A percentile compares a stretch with the other conserved stretches of the same genome.
phyloP scores from a whole-genome alignment of 345 rosid genomes.

The Noccaea caerulescens region DNA sequence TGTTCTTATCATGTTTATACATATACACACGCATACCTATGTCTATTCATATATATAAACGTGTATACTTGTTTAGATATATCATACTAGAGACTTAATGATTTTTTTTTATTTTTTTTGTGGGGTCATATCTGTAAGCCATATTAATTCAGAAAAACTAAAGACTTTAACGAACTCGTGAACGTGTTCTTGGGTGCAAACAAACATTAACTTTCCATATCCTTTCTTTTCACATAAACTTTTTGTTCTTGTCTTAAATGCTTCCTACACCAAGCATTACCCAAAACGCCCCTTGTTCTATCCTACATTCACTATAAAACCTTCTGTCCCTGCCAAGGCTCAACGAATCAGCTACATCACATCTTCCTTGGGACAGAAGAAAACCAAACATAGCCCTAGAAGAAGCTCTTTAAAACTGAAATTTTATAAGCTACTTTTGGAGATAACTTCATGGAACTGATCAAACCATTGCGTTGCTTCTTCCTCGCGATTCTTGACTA shows the following conservation, averaged over 20 bases:
- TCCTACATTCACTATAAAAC: conserved; percentile 27
- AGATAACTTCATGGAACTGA: conserved; percentile 65
- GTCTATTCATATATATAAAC: conserved; percentile 31
- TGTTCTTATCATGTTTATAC: conserved; percentile 16
- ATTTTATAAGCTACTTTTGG: conserved; percentile 63
- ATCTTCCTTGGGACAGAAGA: conserved; percentile 24
- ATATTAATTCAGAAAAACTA: conserved; percentile 25
- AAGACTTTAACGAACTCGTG: conserved; percentile 39
- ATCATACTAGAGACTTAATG: neutral
- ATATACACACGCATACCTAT: conserved; percentile 6
- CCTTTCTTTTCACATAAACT: conserved; percentile 27
- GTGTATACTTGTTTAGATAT: conserved; percentile 38
- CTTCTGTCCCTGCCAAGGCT: neutral
- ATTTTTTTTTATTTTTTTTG: conserved; percentile 15
- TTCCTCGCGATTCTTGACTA: conserved; percentile 15
- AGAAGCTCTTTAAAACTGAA: neutral
- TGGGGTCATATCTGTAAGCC: conserved; percentile 3
- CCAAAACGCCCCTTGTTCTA: conserved; percentile 30
- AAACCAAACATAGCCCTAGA: conserved; percentile 23
- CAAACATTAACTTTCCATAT: conserved; percentile 41
- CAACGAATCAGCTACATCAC: conserved; percentile 4
- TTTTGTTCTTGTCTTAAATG: conserved; percentile 35
- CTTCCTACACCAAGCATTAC: conserved; percentile 18
- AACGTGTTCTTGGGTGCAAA: conserved; percentile 38
- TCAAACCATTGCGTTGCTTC: conserved; percentile 70